Percentiles rank a stretch among this genome's conserved stretches.
These are phyloP conservation scores for Puccinia coronata DNA, from an alignment of 1,284 basidiomycete species.

Conservation along the genomic window DNA sequence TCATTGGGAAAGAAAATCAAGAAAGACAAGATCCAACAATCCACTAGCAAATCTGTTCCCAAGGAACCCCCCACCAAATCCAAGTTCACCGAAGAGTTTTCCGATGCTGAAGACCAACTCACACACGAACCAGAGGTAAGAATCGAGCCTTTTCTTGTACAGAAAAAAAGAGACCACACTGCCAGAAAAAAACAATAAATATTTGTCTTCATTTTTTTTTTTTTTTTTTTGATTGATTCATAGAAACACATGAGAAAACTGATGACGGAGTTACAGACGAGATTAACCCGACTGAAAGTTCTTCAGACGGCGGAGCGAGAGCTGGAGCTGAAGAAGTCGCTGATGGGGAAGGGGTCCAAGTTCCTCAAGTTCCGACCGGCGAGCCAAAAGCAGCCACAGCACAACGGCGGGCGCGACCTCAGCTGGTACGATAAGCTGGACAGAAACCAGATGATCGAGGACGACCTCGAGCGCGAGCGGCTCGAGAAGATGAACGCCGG, in stretches of 20 bases:
- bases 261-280: slow-evolving; percentile 18
- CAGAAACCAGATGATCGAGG: slow-evolving; percentile 43
- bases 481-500: slow-evolving; percentile 27
- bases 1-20: slow-evolving; percentile 6
- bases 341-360: slow-evolving; percentile 49
- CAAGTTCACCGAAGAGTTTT: slow-evolving; percentile 21
- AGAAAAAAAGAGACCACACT: background rate
- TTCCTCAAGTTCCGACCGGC: slow-evolving; percentile 14
- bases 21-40: background rate
- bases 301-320: slow-evolving; percentile 45
- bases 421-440: slow-evolving; percentile 50
- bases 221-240: background rate
- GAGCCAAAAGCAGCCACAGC: background rate
- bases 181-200: too few relatives aligned
- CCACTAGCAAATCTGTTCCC: background rate
- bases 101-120: slow-evolving; percentile 30
- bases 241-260: slow-evolving; percentile 39
- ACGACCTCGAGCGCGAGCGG: slow-evolving; percentile 35
- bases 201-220: background rate
- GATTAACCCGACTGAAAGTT: slow-evolving; percentile 23
- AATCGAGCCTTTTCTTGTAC: background rate
- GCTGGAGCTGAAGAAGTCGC: slow-evolving; percentile 30
- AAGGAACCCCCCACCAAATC: background rate
- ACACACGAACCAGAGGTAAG: slow-evolving; percentile 23
- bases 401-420: slow-evolving; percentile 35